These are phyloP conservation scores for Aureobasidium leucospermi DNA, from an alignment of 2,329 filamentous ascomycete genomes.

Conservation along the genomic window DNA sequence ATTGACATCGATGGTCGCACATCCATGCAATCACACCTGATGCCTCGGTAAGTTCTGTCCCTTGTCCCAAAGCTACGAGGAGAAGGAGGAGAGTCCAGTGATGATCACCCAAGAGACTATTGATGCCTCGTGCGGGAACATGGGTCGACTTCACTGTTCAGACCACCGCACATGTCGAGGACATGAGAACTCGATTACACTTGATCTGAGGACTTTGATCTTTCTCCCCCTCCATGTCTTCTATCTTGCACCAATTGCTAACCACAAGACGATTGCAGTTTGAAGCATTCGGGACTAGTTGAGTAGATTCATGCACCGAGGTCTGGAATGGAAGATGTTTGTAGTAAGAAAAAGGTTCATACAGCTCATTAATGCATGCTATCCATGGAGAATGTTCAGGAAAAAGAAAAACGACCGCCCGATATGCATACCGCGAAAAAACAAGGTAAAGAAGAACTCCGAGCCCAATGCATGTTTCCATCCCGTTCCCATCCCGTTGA, in stretches of 20 bases:
- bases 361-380: conserved; percentile 12
- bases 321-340: neutral
- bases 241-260: neutral
- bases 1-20: neutral
- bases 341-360: neutral
- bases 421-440: conserved; percentile 7
- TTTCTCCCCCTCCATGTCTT: neutral
- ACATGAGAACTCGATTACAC: conserved; percentile 7
- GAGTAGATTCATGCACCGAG: neutral
- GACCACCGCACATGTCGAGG: neutral
- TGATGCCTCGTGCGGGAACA: neutral
- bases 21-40: neutral
- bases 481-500: neutral
- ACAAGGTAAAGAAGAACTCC: neutral
- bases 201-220: conserved; percentile 5
- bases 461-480: neutral
- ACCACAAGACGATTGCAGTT: neutral
- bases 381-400: neutral
- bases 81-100: neutral
- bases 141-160: conserved; percentile 1
- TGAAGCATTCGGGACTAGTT: neutral
- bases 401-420: neutral
- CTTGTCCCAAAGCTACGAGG: neutral
- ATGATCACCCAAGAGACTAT: conserved; percentile 12
- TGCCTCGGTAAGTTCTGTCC: conserved; percentile 1